phyloP scores from a whole-genome alignment of 2,329 filamentous ascomycete genomes.

The Cytospora chrysosperma region DNA sequence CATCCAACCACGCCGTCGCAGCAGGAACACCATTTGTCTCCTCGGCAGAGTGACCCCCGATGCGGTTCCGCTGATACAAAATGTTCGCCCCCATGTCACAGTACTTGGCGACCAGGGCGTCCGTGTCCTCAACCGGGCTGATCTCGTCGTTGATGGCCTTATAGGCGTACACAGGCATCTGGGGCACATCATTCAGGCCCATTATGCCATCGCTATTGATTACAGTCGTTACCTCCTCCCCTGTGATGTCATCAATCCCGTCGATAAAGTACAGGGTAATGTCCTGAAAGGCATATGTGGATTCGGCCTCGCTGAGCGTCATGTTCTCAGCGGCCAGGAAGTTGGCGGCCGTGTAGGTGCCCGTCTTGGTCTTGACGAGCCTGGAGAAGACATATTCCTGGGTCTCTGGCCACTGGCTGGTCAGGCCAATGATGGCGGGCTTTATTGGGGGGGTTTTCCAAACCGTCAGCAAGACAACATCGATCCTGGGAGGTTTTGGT shows the following conservation, averaged over 20 bases:
- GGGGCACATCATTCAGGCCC: constrained; percentile 38
- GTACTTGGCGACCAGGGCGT: constrained; percentile 39
- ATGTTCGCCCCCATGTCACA: constrained; percentile 44
- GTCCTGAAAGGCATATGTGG: constrained; percentile 36
- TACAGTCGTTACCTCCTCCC: constrained; percentile 29
- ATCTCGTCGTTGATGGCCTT: constrained; percentile 46
- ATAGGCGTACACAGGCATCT: constrained; percentile 47
- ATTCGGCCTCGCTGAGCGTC: constrained; percentile 32
- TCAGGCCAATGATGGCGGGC: constrained; percentile 32
- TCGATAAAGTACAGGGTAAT: constrained; percentile 42
- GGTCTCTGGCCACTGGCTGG: constrained; percentile 36
- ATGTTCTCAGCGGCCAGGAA: constrained; percentile 34
- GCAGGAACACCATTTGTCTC: constrained; percentile 27
- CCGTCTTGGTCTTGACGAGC: constrained; percentile 31
- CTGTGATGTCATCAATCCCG: constrained; percentile 31
- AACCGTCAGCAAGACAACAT: background rate
- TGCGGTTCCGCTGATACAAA: constrained; percentile 42
- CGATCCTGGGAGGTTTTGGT: background rate
- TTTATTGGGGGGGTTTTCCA: background rate
- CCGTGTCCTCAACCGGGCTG: constrained; percentile 41
- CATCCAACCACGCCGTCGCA: constrained; percentile 28
- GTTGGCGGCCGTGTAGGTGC: constrained; percentile 34
- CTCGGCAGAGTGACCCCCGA: constrained; percentile 42
- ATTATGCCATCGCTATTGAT: constrained; percentile 35
- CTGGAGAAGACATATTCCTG: constrained; percentile 29